These are phyloP conservation scores for Rosa chinensis DNA, from an alignment of 306 rosid genomes.

Conservation along the genomic window DNA sequence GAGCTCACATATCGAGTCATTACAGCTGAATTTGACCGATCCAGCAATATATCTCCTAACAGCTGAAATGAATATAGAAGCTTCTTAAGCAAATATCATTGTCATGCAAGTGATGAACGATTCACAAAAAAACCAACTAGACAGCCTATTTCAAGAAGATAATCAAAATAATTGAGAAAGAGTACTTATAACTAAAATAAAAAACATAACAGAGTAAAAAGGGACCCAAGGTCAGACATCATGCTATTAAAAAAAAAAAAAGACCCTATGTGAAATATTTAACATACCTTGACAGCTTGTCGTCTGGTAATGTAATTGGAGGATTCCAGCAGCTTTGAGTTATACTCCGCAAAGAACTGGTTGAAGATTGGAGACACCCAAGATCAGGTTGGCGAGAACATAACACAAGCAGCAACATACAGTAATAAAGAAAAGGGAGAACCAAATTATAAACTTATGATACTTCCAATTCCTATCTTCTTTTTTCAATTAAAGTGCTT, in stretches of 20 bases:
- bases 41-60: conserved; percentile 92
- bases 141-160: conserved; percentile 7
- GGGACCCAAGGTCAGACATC: conserved; percentile 5
- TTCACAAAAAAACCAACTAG: background rate
- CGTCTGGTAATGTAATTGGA: conserved; percentile 94
- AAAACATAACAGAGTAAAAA: background rate
- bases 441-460: background rate
- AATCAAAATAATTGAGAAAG: background rate
- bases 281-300: conserved; percentile 88
- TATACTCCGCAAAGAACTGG: conserved; percentile 91
- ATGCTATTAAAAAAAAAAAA: background rate
- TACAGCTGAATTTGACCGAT: conserved; percentile 90
- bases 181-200: background rate
- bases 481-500: background rate
- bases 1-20: conserved; percentile 99
- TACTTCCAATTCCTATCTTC: background rate
- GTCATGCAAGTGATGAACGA: conserved; percentile 15
- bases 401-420: background rate
- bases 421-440: background rate
- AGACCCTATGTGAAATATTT: conserved; percentile 18
- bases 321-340: conserved; percentile 90
- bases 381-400: conserved; percentile 20
- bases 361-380: conserved; percentile 13
- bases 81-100: conserved; percentile 25
- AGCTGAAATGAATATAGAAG: conserved; percentile 57